phyloP scores from a whole-genome alignment of 108 stramenopile genomes.

The Conticribra guillardii region DNA sequence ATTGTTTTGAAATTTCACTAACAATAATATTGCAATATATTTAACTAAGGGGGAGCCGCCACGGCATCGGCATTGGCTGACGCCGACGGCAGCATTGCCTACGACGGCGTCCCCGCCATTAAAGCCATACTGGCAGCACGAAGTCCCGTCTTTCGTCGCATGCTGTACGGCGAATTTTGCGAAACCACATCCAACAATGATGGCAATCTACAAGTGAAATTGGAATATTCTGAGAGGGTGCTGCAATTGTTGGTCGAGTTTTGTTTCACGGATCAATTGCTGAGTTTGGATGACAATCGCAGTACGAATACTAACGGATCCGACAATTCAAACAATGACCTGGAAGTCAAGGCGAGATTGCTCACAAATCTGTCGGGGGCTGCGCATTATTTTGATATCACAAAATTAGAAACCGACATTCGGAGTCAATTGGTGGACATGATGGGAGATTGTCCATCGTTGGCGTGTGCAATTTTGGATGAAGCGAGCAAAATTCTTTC shows the following conservation, averaged over 20 bases:
- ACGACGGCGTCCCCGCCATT: conserved; percentile 35
- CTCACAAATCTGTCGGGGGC: conserved; percentile 37
- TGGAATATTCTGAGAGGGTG: conserved; percentile 49
- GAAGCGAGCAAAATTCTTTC: conserved; percentile 40
- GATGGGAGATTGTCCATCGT: conserved; percentile 39
- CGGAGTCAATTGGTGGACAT: conserved; percentile 20
- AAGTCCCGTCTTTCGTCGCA: conserved; percentile 44
- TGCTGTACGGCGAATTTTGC: conserved; percentile 48
- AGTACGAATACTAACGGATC: neutral
- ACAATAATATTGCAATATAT: too few relatives aligned
- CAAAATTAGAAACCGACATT: conserved; percentile 43
- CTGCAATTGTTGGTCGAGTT: conserved; percentile 51
- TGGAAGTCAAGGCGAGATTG: conserved; percentile 26
- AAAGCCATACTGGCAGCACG: conserved; percentile 51
- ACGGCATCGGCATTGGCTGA: too few relatives aligned
- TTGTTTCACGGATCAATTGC: conserved; percentile 49
- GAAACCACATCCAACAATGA: conserved; percentile 30
- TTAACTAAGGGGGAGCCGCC: too few relatives aligned
- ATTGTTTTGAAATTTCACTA: too few relatives aligned
- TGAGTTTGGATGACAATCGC: conserved; percentile 12
- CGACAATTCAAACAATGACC: neutral
- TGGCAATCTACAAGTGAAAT: conserved; percentile 30
- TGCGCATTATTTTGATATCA: conserved; percentile 46
- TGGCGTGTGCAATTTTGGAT: conserved; percentile 52
- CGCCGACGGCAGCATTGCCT: too few relatives aligned